Conservation (phyloP, 352 stramenopile genomes). For the Phytophthora sojae region DNA sequence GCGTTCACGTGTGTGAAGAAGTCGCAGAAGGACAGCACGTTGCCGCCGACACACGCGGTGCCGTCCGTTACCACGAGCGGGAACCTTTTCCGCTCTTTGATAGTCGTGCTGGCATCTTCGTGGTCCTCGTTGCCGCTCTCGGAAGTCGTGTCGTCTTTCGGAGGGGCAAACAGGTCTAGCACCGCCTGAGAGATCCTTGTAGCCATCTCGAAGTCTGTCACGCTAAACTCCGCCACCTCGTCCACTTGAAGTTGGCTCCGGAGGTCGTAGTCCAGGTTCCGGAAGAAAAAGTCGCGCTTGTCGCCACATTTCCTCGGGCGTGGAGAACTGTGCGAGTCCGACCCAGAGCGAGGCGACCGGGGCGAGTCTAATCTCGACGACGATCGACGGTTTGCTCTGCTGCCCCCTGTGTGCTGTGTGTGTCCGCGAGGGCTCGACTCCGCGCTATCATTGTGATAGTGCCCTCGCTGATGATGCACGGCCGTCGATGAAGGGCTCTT, state of each 20-base stretch:
- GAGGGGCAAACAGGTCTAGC: slow-evolving; percentile 46
- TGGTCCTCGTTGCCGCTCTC: slow-evolving; percentile 22
- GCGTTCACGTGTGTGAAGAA: slow-evolving; percentile 81
- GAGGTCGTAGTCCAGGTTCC: slow-evolving; percentile 73
- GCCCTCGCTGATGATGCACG: slow-evolving; percentile 17
- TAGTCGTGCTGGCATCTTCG: slow-evolving; percentile 16
- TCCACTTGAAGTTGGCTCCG: slow-evolving; percentile 78
- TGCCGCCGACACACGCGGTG: slow-evolving; percentile 84
- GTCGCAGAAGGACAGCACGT: slow-evolving; percentile 84
- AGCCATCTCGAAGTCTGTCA: slow-evolving; percentile 85
- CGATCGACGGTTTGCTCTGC: slow-evolving; percentile 21
- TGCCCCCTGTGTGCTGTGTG: slow-evolving; percentile 19
- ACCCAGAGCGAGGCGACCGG: slow-evolving; percentile 28
- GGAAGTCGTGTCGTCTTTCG: slow-evolving; percentile 19
- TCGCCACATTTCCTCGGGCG: slow-evolving; percentile 66
- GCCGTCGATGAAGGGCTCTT: slow-evolving; percentile 25
- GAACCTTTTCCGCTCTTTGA: slow-evolving; percentile 40
- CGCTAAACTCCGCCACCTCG: slow-evolving; percentile 78
- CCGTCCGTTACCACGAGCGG: slow-evolving; percentile 72
- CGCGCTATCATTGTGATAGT: slow-evolving; percentile 28
- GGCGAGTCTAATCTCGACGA: slow-evolving; percentile 33
- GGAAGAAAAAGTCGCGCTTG: slow-evolving; percentile 89
- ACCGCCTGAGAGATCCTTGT: slow-evolving; percentile 77
- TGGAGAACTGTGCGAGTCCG: slow-evolving; percentile 32
- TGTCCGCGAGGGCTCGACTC: slow-evolving; percentile 31